Evolutionary conservation across 2,329 filamentous ascomycete species (phyloP), one percentile per base, ranked within the genome.

Genomic region (Fusarium solani-melongenae): DNA sequence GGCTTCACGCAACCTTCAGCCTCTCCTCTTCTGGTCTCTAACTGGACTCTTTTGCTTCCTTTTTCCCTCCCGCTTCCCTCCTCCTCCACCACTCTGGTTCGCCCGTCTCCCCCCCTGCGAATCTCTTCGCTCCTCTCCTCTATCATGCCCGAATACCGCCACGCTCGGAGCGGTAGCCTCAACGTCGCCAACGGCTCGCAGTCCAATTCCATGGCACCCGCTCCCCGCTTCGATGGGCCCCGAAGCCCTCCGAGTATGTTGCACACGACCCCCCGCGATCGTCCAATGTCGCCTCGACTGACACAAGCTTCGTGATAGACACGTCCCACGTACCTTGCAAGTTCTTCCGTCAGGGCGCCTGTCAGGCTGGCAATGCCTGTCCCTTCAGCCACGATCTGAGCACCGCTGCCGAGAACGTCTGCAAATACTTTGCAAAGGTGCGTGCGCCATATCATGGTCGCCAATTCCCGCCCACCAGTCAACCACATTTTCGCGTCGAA

Each of bases 381-480:
- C 96, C 96, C 44, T 99, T 98, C 84, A 94, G 95, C 78, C 96
- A 99, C 85, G 96, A 97, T 73, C 91, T 96, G 73, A 94, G 96
- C 81, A 89, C 92, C 33, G 91, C 95, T 44, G 90, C 93, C 60
- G 94, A 98, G 82, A 95, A 93, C 71, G 91, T 97, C 74, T 99
- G 96, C 92, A 99, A 98, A 85, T 99, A 98, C 86, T 99, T 98
- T 83, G 93, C 95, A 80, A 99, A 98, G 92, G 95, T 97, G 86
- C 78, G 86, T 82, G 74, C 73, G 74, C 72, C 63, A 67, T 69
- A 72, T 72, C 72, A 65, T 69, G 64, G 64, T 67, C 67, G 67
- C 67, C 56, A 41, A 61, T 64, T 67, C 59, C 39, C 67, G 38
- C 46, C 55, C 62, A 61, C 62, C 70, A 68, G 44, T 57, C 64